Percentiles rank a stretch among this genome's conserved stretches.
phyloP scores from a whole-genome alignment of 805 yeast genomes.

The Zygosaccharomyces pseudorouxii region DNA sequence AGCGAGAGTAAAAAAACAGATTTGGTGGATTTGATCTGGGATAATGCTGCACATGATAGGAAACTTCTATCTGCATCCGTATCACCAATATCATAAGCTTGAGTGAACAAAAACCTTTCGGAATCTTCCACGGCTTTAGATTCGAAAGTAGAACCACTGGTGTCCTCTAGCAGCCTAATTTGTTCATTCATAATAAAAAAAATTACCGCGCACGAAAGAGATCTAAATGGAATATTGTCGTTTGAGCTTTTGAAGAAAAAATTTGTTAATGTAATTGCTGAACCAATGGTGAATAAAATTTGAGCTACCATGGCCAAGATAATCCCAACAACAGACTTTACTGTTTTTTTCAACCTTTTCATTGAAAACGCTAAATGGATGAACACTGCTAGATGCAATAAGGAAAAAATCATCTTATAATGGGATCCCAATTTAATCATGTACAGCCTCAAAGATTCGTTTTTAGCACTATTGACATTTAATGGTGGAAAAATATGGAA shows the following conservation, averaged over 20 bases:
- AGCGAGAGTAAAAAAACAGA: constrained; percentile 13
- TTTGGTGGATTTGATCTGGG: constrained; percentile 8
- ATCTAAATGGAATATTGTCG: constrained; percentile 15
- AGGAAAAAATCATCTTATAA: background rate
- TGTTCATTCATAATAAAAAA: constrained; percentile 6
- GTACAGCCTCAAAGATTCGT: constrained; percentile 21
- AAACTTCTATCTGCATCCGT: constrained; percentile 41
- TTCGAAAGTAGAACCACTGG: constrained; percentile 28
- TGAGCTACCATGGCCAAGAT: constrained; percentile 15
- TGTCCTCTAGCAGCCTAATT: constrained; percentile 6
- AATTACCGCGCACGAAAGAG: constrained; percentile 15
- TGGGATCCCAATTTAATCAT: constrained; percentile 4
- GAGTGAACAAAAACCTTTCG: background rate
- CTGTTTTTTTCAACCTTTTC: constrained; percentile 7
- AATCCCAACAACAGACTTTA: constrained; percentile 17
- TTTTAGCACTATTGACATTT: constrained; percentile 6
- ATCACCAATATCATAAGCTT: background rate
- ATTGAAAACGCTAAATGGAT: constrained; percentile 5
- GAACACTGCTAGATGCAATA: constrained; percentile 1
- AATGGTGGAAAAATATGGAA: constrained; percentile 16
- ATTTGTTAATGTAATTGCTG: constrained; percentile 15
- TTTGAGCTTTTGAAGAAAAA: constrained; percentile 15
- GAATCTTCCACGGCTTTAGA: background rate
- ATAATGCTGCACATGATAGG: constrained; percentile 22
- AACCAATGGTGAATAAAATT: constrained; percentile 12